Evolutionary conservation across 495 filamentous ascomycete genomes (phyloP).

Genomic region (Penicillium salamii): DNA sequence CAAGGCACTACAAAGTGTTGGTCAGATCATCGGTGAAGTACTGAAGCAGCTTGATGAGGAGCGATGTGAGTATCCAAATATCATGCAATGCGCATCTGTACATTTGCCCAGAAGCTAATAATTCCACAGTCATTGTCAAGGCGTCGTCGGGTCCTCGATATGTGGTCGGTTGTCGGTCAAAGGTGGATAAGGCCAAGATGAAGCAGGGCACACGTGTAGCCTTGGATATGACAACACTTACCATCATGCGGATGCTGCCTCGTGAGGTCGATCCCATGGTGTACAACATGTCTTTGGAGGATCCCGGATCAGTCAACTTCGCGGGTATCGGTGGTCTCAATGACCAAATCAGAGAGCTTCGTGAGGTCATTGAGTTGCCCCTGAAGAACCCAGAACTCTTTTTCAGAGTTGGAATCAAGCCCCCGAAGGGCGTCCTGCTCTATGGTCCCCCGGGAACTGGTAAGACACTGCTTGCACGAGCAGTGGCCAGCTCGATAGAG

Average conservation of each 20-base stretch:
- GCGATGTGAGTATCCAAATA: slow-evolving; percentile 63
- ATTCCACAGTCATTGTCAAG: slow-evolving; percentile 65
- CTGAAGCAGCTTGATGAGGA: slow-evolving; percentile 98
- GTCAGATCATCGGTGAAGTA: slow-evolving; percentile 98
- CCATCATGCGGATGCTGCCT: slow-evolving; percentile 99
- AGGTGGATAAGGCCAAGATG: slow-evolving; percentile 93
- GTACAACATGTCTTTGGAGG: slow-evolving; percentile 99
- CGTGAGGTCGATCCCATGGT: slow-evolving; percentile 98
- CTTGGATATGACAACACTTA: slow-evolving; percentile 99
- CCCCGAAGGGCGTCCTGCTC: slow-evolving; percentile 94
- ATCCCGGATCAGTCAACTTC: slow-evolving; percentile 96
- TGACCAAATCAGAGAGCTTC: slow-evolving; percentile 95
- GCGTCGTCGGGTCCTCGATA: slow-evolving; percentile 97
- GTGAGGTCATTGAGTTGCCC: slow-evolving; percentile 97
- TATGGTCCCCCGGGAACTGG: slow-evolving; percentile 98
- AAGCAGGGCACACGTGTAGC: slow-evolving; percentile 98
- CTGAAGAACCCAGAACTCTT: slow-evolving; percentile 99
- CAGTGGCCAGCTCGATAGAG: slow-evolving; percentile 94
- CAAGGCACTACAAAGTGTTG: slow-evolving; percentile 98
- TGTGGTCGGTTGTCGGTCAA: slow-evolving; percentile 96
- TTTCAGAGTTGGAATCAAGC: slow-evolving; percentile 95
- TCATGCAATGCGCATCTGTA: background rate
- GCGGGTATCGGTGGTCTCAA: slow-evolving; percentile 98
- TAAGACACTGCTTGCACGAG: slow-evolving; percentile 92
- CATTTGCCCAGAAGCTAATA: slow-evolving; percentile 8